Percentiles rank a stretch among this genome's conserved stretches.
Evolutionary conservation across 2,329 filamentous ascomycete genomes (phyloP).

Genomic region (Fusarium nisikadoi): DNA sequence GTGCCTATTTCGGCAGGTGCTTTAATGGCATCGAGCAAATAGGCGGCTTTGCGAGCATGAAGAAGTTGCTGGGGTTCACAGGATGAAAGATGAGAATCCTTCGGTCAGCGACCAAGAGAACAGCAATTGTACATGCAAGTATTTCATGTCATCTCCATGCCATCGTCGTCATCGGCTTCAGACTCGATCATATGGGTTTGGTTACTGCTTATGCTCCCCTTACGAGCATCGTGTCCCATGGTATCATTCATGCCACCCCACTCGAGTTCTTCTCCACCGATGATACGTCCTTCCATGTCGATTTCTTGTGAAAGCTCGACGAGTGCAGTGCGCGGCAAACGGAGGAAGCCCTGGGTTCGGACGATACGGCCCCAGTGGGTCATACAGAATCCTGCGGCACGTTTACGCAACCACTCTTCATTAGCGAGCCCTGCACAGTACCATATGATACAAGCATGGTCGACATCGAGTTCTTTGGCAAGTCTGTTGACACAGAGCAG

Average conservation of each 20-base stretch:
- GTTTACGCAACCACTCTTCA: conserved; percentile 92
- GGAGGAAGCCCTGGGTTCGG: conserved; percentile 86
- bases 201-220: conserved; percentile 69
- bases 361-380: conserved; percentile 96
- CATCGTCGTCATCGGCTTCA: conserved; percentile 69
- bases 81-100: neutral
- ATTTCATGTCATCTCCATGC: conserved; percentile 66
- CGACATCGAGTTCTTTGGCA: conserved; percentile 89
- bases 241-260: conserved; percentile 62
- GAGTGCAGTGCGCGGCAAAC: conserved; percentile 79
- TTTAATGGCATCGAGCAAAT: conserved; percentile 19
- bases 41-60: conserved; percentile 2
- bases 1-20: neutral
- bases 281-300: conserved; percentile 89
- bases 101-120: neutral
- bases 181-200: conserved; percentile 67
- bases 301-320: conserved; percentile 95
- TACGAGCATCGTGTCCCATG: conserved; percentile 55
- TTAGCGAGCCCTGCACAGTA: conserved; percentile 89
- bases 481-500: conserved; percentile 91
- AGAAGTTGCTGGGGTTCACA: neutral
- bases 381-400: conserved; percentile 88
- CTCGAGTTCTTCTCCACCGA: conserved; percentile 85
- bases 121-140: neutral
- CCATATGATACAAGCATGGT: conserved; percentile 96